Evolutionary conservation across 1,284 basidiomycete genomes (phyloP), one percentile per base, ranked within the genome.

Genomic region (Ustilago bromivora): DNA sequence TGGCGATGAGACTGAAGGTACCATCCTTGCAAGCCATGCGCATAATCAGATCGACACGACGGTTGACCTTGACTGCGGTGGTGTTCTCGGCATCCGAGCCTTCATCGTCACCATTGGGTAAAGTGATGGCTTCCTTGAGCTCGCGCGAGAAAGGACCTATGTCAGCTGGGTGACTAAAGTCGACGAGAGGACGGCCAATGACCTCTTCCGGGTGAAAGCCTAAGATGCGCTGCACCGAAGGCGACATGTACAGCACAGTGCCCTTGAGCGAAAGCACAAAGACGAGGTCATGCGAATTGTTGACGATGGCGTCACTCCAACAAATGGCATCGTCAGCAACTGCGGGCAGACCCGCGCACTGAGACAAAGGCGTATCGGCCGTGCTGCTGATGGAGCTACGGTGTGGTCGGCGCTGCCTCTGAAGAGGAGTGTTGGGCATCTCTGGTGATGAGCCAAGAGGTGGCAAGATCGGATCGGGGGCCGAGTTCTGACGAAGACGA

Each of bases 81-180:
- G 67, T 17, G 46, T 66, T 73, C 19, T 77, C 60, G 6, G 58
- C 47, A 31, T 63, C 66, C 0, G 60, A 59, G 11, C 57, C 66
- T 15, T 70, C 60, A 11, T 57, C 74, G 7, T 69, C 69, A 31
- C 34, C 64, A 15, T 59, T 61, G 15, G 67, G 71, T 34, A 71
- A 13, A 2, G 67, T 71, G 61, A 73, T 74, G 35, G 76, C 71
- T 38, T 97, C 95, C 87, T 98, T 98, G 75, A 98, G 89, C 87
- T 96, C 94, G 52, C 96, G 91, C 89, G 94, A 92, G 73, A 97
- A 90, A 0, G 95, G 94, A 1, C 96, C 92, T 51, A 95, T 89
- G 85, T 98, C 96, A 58, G 92, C 92, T 0, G 92, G 92, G 84
- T 97, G 94, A 71, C 94, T 94, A 66, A 94, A 83, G 88, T 85